Percentiles rank a stretch among this genome's conserved stretches.
phyloP scores from a whole-genome alignment of 768 basidiomycete genomes.

The Mycena metata region DNA sequence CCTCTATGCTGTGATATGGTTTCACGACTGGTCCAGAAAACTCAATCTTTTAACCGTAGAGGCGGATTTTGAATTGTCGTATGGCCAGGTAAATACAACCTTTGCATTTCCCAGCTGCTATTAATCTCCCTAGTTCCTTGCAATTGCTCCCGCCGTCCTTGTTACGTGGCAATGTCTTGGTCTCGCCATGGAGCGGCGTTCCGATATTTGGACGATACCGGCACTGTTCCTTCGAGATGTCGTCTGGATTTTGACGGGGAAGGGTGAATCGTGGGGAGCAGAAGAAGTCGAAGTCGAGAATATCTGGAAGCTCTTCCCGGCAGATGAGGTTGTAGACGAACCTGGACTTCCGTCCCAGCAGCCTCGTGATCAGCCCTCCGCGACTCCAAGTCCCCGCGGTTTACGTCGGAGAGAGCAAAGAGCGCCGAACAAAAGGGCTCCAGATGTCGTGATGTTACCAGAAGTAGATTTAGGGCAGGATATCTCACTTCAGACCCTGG shows the following conservation, averaged over 20 bases:
- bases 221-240: constrained; percentile 5
- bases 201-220: not conserved
- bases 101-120: not conserved
- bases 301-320: constrained; percentile 17
- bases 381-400: too few species aligned
- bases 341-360: constrained; percentile 2
- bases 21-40: constrained; percentile 15
- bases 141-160: constrained; percentile 7
- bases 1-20: not conserved
- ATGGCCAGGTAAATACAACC: constrained; percentile 11
- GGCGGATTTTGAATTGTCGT: constrained; percentile 8
- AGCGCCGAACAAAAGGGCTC: too few species aligned
- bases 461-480: too few species aligned
- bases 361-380: too few species aligned
- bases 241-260: constrained; percentile 17
- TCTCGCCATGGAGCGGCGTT: constrained; percentile 3
- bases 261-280: constrained; percentile 5
- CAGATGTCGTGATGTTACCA: too few species aligned
- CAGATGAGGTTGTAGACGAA: not conserved
- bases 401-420: too few species aligned
- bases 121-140: constrained; percentile 14
- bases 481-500: too few species aligned
- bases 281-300: constrained; percentile 8
- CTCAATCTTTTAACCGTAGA: constrained; percentile 17
- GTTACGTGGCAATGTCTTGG: constrained; percentile 10